Evolutionary conservation across 306 rosid genomes (phyloP), one percentile per base, ranked within the genome.

Genomic region (Acacia melanoxylon): DNA sequence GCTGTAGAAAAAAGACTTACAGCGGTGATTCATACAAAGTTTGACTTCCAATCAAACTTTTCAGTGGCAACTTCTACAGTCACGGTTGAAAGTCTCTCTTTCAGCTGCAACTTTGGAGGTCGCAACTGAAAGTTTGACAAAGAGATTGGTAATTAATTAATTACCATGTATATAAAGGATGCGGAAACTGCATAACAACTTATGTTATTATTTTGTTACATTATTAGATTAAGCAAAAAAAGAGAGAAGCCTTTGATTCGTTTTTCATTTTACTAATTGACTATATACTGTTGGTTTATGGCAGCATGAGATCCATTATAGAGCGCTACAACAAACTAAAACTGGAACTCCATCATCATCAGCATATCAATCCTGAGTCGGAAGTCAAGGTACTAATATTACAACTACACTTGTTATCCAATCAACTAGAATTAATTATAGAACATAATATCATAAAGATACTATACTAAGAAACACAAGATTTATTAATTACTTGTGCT

Each of bases 251-350:
- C n/a, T 15, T 48, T 15, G 0, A 37, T 54, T 22, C 29, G 29
- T 48, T 68, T 69, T 41, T 13, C 62, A 76, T 74, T 45, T 46
- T 59, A 15, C 6, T 70, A 52, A 76, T 79, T 3, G 31, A 70
- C 74, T 56, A 37, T 37, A 37, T 37, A 3, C 52, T 48, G 41
- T 62, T 48, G 40, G 31, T 45, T 19, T 62, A 13, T 83, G 58
- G 75, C 89, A 92, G 97, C 89, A 77, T 91, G 89, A 82, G 83
- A 80, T 80, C 90, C 37, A 74, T 87, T 8, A 87, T 87, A 25
- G 95, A 89, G 27, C 89, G 89, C 58, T 91, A 88, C 81, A 89
- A 89, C 80, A 89, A 88, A 74, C 42, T 80, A 56, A 87, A 80
- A 49, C 86, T 84, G 59, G 91, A 91, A 35, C 81, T 81, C 45